These are phyloP conservation scores for Wolfiporia cocos DNA, from an alignment of 1,284 basidiomycete genomes.

Conservation along the genomic window DNA sequence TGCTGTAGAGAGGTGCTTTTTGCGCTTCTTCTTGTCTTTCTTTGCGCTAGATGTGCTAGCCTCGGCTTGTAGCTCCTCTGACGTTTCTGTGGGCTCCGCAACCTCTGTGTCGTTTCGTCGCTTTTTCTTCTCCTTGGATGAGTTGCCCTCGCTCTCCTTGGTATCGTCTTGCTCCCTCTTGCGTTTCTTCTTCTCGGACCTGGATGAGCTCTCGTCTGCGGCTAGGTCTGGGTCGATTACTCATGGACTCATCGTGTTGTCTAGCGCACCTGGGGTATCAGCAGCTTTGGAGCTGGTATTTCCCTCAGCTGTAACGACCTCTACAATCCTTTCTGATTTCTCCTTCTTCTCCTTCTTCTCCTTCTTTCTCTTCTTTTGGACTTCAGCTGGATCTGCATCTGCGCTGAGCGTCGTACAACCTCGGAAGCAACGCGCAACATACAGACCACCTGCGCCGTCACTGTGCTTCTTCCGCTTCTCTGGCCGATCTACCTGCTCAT, in stretches of 20 bases:
- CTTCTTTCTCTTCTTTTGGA: conserved; percentile 21
- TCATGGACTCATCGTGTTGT: neutral
- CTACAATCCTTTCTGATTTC: neutral
- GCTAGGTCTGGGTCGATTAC: neutral
- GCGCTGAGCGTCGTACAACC: neutral
- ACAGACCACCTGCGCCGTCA: conserved; percentile 20
- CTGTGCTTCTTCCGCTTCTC: conserved; percentile 8
- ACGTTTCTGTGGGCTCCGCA: neutral
- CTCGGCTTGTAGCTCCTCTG: conserved; percentile 2
- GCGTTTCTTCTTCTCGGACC: conserved; percentile 22
- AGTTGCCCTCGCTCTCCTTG: conserved; percentile 18
- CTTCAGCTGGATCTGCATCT: too few species aligned
- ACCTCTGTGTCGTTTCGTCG: conserved; percentile 16
- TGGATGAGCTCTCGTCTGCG: conserved; percentile 16
- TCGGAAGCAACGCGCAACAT: conserved; percentile 13
- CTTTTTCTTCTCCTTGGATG: conserved; percentile 21
- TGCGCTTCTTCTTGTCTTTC: conserved; percentile 17
- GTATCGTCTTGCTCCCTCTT: conserved; percentile 19
- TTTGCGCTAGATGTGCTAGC: conserved; percentile 15
- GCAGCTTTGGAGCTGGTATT: conserved; percentile 9
- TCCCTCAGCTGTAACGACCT: neutral
- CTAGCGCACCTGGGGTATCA: conserved; percentile 11
- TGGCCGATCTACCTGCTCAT: conserved; percentile 8
- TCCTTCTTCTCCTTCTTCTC: conserved; percentile 13
- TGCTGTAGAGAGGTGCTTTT: too few species aligned